A percentile compares a stretch with the other conserved stretches of the same genome.
These are phyloP conservation scores for Neonectria hederae DNA, from an alignment of 2,329 filamentous ascomycete species.

Conservation along the genomic window DNA sequence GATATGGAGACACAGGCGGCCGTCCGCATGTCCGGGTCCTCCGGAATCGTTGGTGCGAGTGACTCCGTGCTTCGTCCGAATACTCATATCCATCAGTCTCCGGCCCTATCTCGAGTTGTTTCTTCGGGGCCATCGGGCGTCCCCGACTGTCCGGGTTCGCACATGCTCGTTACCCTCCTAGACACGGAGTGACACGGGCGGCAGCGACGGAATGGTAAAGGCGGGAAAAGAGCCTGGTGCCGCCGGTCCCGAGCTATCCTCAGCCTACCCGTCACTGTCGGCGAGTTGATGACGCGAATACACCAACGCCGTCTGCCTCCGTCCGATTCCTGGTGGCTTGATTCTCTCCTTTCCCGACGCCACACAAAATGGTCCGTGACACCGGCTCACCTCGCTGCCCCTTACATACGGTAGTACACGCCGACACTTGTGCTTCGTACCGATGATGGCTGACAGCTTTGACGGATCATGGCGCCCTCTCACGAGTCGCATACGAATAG, in stretches of 20 bases:
- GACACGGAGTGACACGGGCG: background rate
- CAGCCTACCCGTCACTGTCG: background rate
- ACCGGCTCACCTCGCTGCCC: conserved; percentile 6
- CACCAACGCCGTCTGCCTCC: background rate
- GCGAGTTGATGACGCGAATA: background rate
- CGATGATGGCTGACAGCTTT: conserved; percentile 2
- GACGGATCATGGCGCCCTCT: conserved; percentile 4
- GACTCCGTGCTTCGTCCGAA: background rate
- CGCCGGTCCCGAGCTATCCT: background rate
- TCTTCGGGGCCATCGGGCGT: background rate
- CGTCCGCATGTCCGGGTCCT: background rate
- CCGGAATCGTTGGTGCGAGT: background rate
- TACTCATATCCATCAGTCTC: conserved; percentile 2
- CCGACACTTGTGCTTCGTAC: background rate
- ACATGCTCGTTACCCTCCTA: background rate
- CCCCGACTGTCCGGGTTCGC: background rate
- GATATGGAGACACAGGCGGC: background rate
- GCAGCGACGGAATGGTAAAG: background rate
- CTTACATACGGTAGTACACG: background rate
- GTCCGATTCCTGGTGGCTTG: background rate
- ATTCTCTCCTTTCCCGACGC: background rate
- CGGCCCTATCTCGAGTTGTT: background rate
- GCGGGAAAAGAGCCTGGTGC: background rate
- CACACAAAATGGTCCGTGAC: background rate
- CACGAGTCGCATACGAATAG: background rate